Evolutionary conservation across 2,329 filamentous ascomycete species (phyloP).

Genomic region (Coniochaeta ligniaria): DNA sequence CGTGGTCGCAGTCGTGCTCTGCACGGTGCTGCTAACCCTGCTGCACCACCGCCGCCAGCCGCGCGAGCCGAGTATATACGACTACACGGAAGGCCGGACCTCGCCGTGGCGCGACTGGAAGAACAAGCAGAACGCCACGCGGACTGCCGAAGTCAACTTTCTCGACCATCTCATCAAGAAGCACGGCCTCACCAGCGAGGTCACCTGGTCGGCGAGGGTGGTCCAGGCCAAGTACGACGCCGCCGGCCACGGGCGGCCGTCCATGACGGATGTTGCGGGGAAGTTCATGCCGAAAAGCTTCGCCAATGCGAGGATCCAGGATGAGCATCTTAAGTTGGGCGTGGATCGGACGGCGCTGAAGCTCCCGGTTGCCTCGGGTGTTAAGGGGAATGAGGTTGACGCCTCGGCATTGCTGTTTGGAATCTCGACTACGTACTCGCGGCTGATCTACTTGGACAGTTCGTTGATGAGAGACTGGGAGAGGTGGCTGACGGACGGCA

Average conservation of each 20-base stretch:
- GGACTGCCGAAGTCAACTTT: constrained; percentile 14
- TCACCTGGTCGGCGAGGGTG: constrained; percentile 15
- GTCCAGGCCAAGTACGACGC: constrained; percentile 10
- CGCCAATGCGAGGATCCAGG: constrained; percentile 8
- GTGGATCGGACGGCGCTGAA: constrained; percentile 10
- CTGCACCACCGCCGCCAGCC: constrained; percentile 5
- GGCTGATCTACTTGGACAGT: constrained; percentile 28
- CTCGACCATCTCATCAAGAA: constrained; percentile 16
- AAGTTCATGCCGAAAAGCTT: constrained; percentile 13
- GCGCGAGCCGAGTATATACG: constrained; percentile 11
- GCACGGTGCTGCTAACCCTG: constrained; percentile 10
- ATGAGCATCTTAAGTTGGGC: constrained; percentile 9
- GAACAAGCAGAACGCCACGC: constrained; percentile 7
- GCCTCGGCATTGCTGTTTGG: constrained; percentile 33
- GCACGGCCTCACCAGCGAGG: constrained; percentile 15
- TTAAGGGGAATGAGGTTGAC: constrained; percentile 24
- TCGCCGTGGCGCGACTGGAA: constrained; percentile 9
- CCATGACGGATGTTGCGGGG: constrained; percentile 11
- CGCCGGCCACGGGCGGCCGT: constrained; percentile 8
- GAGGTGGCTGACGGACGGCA: constrained; percentile 36
- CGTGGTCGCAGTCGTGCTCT: constrained; percentile 4
- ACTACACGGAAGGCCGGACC: constrained; percentile 17
- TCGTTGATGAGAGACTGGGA: constrained; percentile 34
- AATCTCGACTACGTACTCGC: constrained; percentile 33
- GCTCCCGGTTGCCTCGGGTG: constrained; percentile 23